These are phyloP conservation scores for Phellopilus nigrolimitatus DNA, from an alignment of 1,284 basidiomycete species.

Conservation along the genomic window DNA sequence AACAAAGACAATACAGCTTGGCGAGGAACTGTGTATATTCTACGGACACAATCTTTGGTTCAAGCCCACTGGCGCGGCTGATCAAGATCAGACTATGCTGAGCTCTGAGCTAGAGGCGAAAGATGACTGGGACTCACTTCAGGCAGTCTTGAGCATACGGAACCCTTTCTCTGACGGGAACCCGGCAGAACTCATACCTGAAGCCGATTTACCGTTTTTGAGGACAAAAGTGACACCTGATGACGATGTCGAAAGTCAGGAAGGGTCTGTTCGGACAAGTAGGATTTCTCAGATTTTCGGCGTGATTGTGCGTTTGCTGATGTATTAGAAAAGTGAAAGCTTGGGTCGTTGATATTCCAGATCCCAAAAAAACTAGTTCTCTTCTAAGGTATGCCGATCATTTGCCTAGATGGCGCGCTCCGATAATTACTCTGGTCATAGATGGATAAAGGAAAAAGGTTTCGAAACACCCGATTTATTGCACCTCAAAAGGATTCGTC, in stretches of 20 bases:
- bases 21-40: conserved; percentile 78
- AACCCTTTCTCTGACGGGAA: conserved; percentile 35
- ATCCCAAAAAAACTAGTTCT: conserved; percentile 54
- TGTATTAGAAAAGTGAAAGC: conserved; percentile 46
- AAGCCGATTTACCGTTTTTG: conserved; percentile 58
- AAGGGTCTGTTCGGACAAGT: conserved; percentile 55
- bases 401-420: too few relatives aligned
- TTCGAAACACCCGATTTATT: conserved; percentile 58
- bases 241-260: conserved; percentile 55
- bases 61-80: conserved; percentile 33
- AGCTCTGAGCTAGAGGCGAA: conserved; percentile 16
- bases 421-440: conserved; percentile 26
- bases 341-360: conserved; percentile 84
- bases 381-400: conserved; percentile 56
- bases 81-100: conserved; percentile 19
- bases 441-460: conserved; percentile 59
- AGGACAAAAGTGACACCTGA: conserved; percentile 51
- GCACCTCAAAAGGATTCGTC: conserved; percentile 77
- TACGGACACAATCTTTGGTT: conserved; percentile 72
- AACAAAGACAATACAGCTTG: conserved; percentile 43
- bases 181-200: conserved; percentile 42
- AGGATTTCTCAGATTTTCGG: conserved; percentile 22
- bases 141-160: conserved; percentile 28
- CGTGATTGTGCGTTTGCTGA: conserved; percentile 9
- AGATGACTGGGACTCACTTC: conserved; percentile 46